phyloP scores from a whole-genome alignment of 2,329 filamentous ascomycete species.

The Alternaria ethzedia region DNA sequence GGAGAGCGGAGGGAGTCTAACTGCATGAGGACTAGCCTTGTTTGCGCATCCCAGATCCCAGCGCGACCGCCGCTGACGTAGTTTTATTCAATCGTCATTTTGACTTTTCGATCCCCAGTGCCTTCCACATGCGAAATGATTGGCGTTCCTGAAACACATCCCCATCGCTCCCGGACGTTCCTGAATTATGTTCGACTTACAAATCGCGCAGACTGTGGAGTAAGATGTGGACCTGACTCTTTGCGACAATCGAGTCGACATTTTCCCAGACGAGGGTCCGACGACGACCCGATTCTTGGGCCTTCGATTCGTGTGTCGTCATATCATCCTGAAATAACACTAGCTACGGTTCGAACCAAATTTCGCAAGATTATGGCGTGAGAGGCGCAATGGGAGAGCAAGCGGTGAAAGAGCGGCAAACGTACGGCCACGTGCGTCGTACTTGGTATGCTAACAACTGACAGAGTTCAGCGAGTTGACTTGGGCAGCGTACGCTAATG shows the following conservation, averaged over 20 bases:
- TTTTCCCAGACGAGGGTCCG: background rate
- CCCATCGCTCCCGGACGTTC: background rate
- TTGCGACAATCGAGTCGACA: background rate
- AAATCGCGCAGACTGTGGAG: background rate
- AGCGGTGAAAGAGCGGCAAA: background rate
- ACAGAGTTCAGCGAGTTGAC: background rate
- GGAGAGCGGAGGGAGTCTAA: background rate
- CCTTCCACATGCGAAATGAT: background rate
- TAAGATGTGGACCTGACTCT: background rate
- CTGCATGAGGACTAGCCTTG: background rate
- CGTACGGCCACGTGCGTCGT: background rate
- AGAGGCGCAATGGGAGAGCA: background rate
- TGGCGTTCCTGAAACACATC: slow-evolving; percentile 4
- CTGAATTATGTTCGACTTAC: background rate
- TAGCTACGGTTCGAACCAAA: background rate
- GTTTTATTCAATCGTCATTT: slow-evolving; percentile 5
- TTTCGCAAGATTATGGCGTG: background rate
- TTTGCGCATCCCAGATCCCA: slow-evolving; percentile 3
- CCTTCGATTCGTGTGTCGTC: background rate
- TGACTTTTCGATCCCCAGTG: slow-evolving; percentile 4
- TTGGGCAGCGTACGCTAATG: background rate
- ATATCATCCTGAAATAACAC: background rate
- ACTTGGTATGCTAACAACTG: background rate
- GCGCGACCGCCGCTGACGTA: slow-evolving; percentile 7
- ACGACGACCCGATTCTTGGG: background rate